A percentile compares a stretch with the other conserved stretches of the same genome.
phyloP scores from a whole-genome alignment of 1,284 basidiomycete genomes.

The Schizophyllum commune region DNA sequence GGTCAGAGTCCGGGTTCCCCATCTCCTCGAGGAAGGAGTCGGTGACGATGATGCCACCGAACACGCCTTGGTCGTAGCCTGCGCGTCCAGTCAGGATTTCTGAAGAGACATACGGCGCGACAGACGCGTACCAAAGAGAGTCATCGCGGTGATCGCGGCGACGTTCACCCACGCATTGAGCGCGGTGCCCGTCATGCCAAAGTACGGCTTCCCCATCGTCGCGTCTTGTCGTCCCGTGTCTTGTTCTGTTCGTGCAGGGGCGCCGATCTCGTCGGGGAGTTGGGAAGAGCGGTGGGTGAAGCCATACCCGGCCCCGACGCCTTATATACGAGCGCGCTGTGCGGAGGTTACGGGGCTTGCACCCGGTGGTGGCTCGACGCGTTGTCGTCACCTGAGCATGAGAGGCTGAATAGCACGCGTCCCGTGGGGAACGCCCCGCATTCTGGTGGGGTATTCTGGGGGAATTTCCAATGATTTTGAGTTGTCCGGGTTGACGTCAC shows the following conservation, averaged over 20 bases:
- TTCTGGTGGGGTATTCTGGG: neutral
- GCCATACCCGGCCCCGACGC: neutral
- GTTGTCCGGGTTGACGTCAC: neutral
- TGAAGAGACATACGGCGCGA: conserved; percentile 2
- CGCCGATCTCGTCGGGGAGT: neutral
- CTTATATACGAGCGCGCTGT: neutral
- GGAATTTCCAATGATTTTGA: neutral
- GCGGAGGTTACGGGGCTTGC: neutral
- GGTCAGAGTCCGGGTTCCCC: conserved; percentile 31
- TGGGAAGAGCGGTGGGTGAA: neutral
- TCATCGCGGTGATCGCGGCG: conserved; percentile 41
- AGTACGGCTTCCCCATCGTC: conserved; percentile 22
- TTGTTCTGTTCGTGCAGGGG: neutral
- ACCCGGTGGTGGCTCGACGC: neutral
- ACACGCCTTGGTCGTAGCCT: conserved; percentile 44
- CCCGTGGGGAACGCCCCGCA: neutral
- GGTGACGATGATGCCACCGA: conserved; percentile 41
- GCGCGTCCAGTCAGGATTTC: conserved; percentile 1
- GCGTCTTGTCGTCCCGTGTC: neutral
- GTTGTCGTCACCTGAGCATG: neutral
- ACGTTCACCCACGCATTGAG: conserved; percentile 39
- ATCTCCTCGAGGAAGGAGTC: conserved; percentile 31
- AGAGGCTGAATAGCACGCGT: neutral
- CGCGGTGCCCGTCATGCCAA: conserved; percentile 33
- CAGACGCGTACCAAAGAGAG: conserved; percentile 27